Evolutionary conservation across 345 rosid genomes (phyloP), one percentile per base, ranked within the genome.

Genomic region (Hevea brasiliensis): DNA sequence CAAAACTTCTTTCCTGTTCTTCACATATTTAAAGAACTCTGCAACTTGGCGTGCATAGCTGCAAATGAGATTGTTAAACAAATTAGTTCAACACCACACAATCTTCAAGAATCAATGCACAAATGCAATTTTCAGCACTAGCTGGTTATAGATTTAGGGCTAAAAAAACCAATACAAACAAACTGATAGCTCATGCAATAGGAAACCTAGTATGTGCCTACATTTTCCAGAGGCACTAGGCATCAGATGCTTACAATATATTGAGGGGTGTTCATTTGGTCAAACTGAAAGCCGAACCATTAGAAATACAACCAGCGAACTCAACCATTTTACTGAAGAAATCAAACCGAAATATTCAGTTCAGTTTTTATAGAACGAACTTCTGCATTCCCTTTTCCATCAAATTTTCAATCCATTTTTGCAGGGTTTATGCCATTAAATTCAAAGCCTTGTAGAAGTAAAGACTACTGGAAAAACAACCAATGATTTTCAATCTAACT

Each of bases 21-120:
- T 92, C 85, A 95, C 99, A 70, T 88, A 92, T 71, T 92, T 92
- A 41, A 95, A 95, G 85, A 95, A 95, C 82, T 91, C 94, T 0
- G 99, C 89, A 65, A 95, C 98, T 77, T 95, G 99, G 42, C 86
- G 87, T 5, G 99, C 99, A 63, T 95, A 95, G 82, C 99, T 95
- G 77, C 45, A 20, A 74, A 58, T 65, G 26, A 20, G 32, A 71
- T 32, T 58, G 12, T 23, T 2, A 53, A 8, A 26, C n/a, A 35
- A 26, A 61, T 51, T n/a, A 69, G 45, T 51, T 14, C 42, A 13
- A 4, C 20, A 14, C 64, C 20, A 10, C 35, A 48, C 0, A 37
- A 9, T 3, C 45, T 0, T 45, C 6, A 50, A 0, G 3, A 37
- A 55, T n/a, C 50, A 1, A 18, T 14, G 26, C n/a, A 11, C 1